Conservation (phyloP, 164 flowering plant species). For the Vitis amurensis region DNA sequence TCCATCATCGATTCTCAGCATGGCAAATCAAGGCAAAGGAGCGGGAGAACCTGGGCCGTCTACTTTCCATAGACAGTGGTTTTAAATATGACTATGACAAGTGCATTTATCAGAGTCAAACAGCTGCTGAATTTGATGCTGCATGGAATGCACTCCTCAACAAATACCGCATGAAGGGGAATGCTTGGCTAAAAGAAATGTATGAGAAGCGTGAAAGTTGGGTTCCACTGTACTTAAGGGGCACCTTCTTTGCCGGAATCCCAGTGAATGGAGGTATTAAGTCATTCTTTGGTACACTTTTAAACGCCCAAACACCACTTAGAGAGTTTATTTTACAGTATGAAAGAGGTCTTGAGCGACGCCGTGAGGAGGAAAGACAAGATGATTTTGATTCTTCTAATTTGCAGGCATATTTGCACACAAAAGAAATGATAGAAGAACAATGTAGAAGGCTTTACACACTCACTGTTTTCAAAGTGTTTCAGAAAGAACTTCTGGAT, state of each 20-base stretch:
- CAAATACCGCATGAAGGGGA: constrained; percentile 41
- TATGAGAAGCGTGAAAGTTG: constrained; percentile 47
- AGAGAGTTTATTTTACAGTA: constrained; percentile 45
- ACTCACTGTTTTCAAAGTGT: constrained; percentile 39
- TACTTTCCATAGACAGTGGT: constrained; percentile 23
- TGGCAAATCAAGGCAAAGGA: constrained; percentile 56
- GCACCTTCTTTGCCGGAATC: constrained; percentile 61
- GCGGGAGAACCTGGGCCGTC: constrained; percentile 31
- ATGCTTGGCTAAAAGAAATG: constrained; percentile 52
- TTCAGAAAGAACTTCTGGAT: constrained; percentile 56
- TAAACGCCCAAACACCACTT: constrained; percentile 43
- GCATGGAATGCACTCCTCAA: constrained; percentile 40
- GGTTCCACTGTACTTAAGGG: constrained; percentile 51
- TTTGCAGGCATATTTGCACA: constrained; percentile 40
- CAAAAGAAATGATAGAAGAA: constrained; percentile 60
- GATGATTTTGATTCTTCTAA: constrained; percentile 50
- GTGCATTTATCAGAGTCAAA: constrained; percentile 45
- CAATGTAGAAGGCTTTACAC: constrained; percentile 60
- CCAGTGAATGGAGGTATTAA: constrained; percentile 34
- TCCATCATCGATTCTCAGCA: constrained; percentile 46
- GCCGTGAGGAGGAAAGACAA: constrained; percentile 49
- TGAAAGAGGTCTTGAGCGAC: constrained; percentile 39
- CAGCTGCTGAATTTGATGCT: constrained; percentile 46
- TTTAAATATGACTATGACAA: constrained; percentile 47
- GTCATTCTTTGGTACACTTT: constrained; percentile 37